Evolutionary conservation across 129 eudicot genomes (phyloP), one percentile per base, ranked within the genome.

Genomic region (Lonicera japonica): DNA sequence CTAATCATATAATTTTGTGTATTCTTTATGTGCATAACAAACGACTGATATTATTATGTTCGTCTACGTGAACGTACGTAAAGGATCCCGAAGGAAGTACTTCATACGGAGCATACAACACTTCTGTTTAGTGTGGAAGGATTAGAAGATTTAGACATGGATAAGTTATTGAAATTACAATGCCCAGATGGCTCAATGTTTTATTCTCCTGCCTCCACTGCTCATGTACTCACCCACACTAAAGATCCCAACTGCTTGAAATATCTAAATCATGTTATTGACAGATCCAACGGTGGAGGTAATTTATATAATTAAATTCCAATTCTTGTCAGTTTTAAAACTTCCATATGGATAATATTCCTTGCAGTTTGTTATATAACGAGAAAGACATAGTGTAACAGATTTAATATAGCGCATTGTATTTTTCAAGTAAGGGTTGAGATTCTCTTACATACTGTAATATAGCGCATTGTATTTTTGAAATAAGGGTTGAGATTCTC

Each of bases 251-350:
- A 76, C 4, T 65, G 69, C 54, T 22, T 64, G 24, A 34, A 21
- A 41, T 76, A 64, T 43, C 45, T 75, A 21, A 25, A 23, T 0
- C 52, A 65, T 1, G 25, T 25, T 54, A 67, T 76, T 4, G 8
- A 54, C 15, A 59, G 13, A 36, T 70, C 58, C 21, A 46, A 70
- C 29, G 81, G 81, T 25, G 81, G 81, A 65, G 81, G 80, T 75
- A 69, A 21, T 2, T 34, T 50, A 7, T 5, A 3, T 50, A 14
- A 0, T 5, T 11, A 0, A 5, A 14, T 50, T 17, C 21, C 55
- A 14, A 4, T 11, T 11, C 9, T 17, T 11, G 21, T 14, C n/a
- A n/a, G n/a, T n/a, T n/a, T n/a, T n/a, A n/a, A n/a, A n/a, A n/a
- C n/a, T n/a, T n/a, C n/a, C n/a, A n/a, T n/a, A n/a, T n/a, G n/a